A percentile compares a stretch with the other conserved stretches of the same genome.
These are phyloP conservation scores for Pyronema omphalodes DNA, from an alignment of 495 filamentous ascomycete species.

Conservation along the genomic window DNA sequence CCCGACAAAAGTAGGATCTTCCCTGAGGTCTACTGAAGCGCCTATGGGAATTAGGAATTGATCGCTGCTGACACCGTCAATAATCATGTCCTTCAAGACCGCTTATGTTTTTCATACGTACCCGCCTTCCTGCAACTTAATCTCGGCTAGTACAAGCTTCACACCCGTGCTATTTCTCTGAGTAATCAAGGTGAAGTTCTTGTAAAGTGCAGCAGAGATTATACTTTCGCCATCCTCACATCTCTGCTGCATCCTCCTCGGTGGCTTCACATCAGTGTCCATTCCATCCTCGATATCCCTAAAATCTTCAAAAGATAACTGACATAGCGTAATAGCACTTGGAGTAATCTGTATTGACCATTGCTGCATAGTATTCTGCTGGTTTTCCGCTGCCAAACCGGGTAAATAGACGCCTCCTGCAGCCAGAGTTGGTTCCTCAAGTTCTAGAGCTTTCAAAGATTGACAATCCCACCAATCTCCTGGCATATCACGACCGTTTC, in stretches of 20 bases:
- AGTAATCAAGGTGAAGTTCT: conserved; percentile 13
- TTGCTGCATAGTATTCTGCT: background rate
- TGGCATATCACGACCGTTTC: conserved; percentile 7
- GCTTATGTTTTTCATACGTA: background rate
- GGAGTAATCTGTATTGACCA: conserved; percentile 21
- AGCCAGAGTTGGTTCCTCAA: conserved; percentile 19
- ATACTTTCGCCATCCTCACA: conserved; percentile 19
- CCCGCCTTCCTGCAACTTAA: conserved; percentile 13
- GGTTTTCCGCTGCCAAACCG: background rate
- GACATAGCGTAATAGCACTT: conserved; percentile 13
- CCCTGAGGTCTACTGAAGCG: conserved; percentile 9
- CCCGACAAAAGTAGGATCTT: conserved; percentile 21
- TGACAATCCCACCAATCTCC: conserved; percentile 11
- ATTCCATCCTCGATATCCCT: conserved; percentile 12
- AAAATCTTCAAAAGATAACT: background rate
- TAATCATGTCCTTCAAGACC: background rate
- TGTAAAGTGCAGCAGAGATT: conserved; percentile 16
- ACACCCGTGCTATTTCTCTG: conserved; percentile 11
- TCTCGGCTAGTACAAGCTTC: conserved; percentile 15
- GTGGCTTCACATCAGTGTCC: conserved; percentile 1
- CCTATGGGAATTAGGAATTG: conserved; percentile 19
- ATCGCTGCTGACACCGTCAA: conserved; percentile 5
- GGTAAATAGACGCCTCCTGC: conserved; percentile 8
- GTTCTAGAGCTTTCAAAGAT: conserved; percentile 11
- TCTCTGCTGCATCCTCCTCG: conserved; percentile 11